Evolutionary conservation across 805 yeast genomes (phyloP).

Genomic region (Saturnispora zaruensis): DNA sequence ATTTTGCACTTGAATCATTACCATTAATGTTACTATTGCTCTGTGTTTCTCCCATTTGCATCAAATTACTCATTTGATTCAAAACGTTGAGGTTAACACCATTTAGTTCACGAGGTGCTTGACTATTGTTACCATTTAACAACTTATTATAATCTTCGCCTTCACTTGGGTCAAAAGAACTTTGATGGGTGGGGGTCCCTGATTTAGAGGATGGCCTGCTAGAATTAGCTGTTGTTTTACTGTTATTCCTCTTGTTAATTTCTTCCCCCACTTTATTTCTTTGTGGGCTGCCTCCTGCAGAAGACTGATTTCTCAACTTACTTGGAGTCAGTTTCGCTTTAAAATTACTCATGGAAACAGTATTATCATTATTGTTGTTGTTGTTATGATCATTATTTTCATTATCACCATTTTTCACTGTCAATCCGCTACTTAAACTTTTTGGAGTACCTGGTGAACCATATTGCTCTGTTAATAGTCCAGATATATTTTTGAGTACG

Average conservation of each 20-base stretch:
- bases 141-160: neutral
- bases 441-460: slow-evolving; percentile 5
- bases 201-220: neutral
- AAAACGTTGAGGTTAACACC: slow-evolving; percentile 6
- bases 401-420: neutral
- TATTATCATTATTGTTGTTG: neutral
- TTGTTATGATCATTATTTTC: neutral
- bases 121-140: neutral
- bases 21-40: neutral
- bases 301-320: neutral
- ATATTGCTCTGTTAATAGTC: slow-evolving; percentile 33
- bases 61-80: slow-evolving; percentile 5
- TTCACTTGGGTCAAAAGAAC: neutral
- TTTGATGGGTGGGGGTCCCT: neutral
- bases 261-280: neutral
- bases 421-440: neutral
- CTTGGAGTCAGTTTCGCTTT: neutral
- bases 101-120: neutral
- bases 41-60: slow-evolving; percentile 2
- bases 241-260: neutral
- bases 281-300: neutral
- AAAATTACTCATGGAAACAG: neutral
- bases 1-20: neutral
- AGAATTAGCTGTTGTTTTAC: neutral
- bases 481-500: slow-evolving; percentile 69